Base-by-base conservation (phyloP, 208 protist species). In the Leishmania braziliensis region DNA sequence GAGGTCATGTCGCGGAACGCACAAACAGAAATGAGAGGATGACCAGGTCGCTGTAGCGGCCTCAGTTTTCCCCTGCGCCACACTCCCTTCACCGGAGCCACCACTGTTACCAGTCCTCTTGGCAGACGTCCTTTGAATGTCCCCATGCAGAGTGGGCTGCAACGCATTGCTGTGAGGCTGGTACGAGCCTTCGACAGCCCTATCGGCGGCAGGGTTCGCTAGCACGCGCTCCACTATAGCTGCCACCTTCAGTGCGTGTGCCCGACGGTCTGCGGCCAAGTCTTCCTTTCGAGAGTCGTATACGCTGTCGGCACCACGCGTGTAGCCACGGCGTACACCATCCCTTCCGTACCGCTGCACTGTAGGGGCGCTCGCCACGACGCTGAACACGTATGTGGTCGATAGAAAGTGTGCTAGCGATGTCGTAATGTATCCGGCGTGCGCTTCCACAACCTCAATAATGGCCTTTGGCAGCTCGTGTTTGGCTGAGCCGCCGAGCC, bases 361-460 rank as follows among this genome's bases (percentile, higher is more conserved):
- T 29, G 23, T 9, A 23, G 29, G 74, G 10, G 56, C 76, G 39
- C 79, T 84, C n/a, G 56, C 68, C 29, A 79, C 56, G 46, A 84
- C 68, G 51, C 80, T 84, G 65, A 84, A 84, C 2, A 84, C 75
- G 10, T 77, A 20, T 36, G 75, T 18, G 50, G 65, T 50, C 1
- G 75, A 75, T 5, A 84, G 46, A 53, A 77, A 80, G 20, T 77
- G 60, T 26, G 75, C 56, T 16, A 80, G 74, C 14, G 81, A 84
- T 23, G 81, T 51, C 29, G 81, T 84, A 36, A 84, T 80, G 75
- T 84, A 84, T 33, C 81, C 81, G 1, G 50, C 5, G 68, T 84
- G 29, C 16, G 75, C 71, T 43, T 84, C 81, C 26, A 80, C 48
- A 26, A 84, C 81, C 5, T 80, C 66, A 43, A 80, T 84, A 0